These are phyloP conservation scores for Boechera divaricarpa DNA, from an alignment of 345 rosid species.

Conservation along the genomic window DNA sequence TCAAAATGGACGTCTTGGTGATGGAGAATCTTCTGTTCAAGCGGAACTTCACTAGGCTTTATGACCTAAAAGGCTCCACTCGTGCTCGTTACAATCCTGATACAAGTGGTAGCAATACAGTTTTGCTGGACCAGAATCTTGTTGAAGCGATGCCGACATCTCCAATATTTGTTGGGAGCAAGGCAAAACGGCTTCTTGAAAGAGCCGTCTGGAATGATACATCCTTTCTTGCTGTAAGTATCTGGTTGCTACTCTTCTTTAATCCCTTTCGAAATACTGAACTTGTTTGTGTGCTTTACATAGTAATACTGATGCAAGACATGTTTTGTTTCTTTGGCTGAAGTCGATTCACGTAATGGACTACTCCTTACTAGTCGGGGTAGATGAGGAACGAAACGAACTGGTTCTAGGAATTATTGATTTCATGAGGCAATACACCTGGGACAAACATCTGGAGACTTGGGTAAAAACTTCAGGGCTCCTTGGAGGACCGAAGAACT, in stretches of 20 bases:
- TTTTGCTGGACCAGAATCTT: slow-evolving; percentile 92
- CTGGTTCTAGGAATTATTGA: slow-evolving; percentile 89
- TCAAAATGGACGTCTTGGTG: slow-evolving; percentile 90
- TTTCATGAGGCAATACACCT: slow-evolving; percentile 96
- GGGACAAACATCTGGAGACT: slow-evolving; percentile 98
- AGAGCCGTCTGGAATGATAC: slow-evolving; percentile 99
- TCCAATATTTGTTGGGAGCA: slow-evolving; percentile 93
- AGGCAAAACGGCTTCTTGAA: slow-evolving; percentile 85
- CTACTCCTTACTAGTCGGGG: slow-evolving; percentile 87
- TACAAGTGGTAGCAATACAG: slow-evolving; percentile 84
- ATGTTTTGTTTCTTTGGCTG: slow-evolving; percentile 38
- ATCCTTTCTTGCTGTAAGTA: slow-evolving; percentile 91
- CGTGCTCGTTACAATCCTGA: slow-evolving; percentile 94
- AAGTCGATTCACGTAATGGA: slow-evolving; percentile 94
- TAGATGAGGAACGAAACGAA: slow-evolving; percentile 82
- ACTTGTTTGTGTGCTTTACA: slow-evolving; percentile 8
- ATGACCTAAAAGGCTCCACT: slow-evolving; percentile 96
- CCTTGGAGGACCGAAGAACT: slow-evolving; percentile 75
- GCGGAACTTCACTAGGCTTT: slow-evolving; percentile 77
- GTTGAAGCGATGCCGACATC: slow-evolving; percentile 97
- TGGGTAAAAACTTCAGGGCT: slow-evolving; percentile 89
- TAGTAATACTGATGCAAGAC: slow-evolving; percentile 28
- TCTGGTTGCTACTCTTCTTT: not conserved
- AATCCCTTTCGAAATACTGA: not conserved
- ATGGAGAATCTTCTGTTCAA: slow-evolving; percentile 95